Evolutionary conservation across 2,329 filamentous ascomycete species (phyloP).

Genomic region (Colletotrichum nymphaeae): DNA sequence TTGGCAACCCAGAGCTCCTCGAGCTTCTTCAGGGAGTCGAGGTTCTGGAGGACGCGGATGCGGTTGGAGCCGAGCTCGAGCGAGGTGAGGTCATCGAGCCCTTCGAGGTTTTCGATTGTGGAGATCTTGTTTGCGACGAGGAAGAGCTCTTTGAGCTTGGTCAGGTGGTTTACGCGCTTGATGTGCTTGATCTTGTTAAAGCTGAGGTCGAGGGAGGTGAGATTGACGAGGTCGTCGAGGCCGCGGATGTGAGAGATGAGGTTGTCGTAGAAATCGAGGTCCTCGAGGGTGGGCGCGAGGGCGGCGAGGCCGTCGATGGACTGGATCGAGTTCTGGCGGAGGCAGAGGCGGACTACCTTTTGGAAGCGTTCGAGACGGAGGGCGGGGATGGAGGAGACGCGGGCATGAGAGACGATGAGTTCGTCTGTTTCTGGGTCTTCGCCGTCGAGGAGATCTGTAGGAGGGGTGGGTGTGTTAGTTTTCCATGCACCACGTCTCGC

Average conservation of each 20-base stretch:
- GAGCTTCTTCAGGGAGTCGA: constrained; percentile 81
- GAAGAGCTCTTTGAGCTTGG: constrained; percentile 83
- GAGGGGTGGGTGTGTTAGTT: constrained; percentile 26
- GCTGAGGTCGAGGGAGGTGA: constrained; percentile 87
- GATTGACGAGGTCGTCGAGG: constrained; percentile 79
- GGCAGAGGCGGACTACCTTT: constrained; percentile 80
- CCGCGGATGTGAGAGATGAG: constrained; percentile 88
- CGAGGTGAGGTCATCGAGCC: constrained; percentile 79
- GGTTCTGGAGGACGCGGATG: constrained; percentile 87
- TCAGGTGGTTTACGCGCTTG: constrained; percentile 85
- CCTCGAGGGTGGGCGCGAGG: constrained; percentile 75
- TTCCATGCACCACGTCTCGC: background rate
- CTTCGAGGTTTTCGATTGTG: constrained; percentile 85
- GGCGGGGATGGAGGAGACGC: constrained; percentile 80
- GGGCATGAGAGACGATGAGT: constrained; percentile 90
- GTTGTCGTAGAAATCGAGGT: constrained; percentile 97
- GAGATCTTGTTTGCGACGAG: constrained; percentile 96
- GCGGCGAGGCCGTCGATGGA: constrained; percentile 79
- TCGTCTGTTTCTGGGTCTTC: constrained; percentile 75
- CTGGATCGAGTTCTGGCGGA: constrained; percentile 92
- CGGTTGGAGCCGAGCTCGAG: constrained; percentile 93
- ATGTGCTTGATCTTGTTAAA: constrained; percentile 99
- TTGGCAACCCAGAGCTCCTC: constrained; percentile 95
- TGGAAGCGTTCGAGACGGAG: constrained; percentile 87
- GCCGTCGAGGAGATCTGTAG: constrained; percentile 69